Percentiles rank a stretch among this genome's conserved stretches.
Evolutionary conservation across 2,329 filamentous ascomycete genomes (phyloP).

Genomic region (Paecilomyces sp.): DNA sequence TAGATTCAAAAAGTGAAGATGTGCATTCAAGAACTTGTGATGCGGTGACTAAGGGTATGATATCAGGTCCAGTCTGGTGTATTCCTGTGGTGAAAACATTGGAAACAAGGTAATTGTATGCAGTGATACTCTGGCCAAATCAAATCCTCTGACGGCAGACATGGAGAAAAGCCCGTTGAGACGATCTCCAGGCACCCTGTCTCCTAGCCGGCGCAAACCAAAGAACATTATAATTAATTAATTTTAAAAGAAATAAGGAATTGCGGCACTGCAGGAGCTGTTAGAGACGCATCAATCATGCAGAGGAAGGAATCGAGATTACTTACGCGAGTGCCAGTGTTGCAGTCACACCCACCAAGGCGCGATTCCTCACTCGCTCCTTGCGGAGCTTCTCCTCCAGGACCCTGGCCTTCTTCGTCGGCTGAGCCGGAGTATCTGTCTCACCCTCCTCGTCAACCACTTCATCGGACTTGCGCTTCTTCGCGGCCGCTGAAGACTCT

Average conservation of each 20-base stretch:
- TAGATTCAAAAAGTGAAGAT: not conserved
- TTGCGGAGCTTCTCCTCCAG: conserved; percentile 73
- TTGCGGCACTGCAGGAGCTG: conserved; percentile 29
- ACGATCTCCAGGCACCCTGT: not conserved
- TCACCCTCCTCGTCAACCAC: conserved; percentile 45
- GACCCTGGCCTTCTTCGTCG: conserved; percentile 61
- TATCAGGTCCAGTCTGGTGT: conserved; percentile 1
- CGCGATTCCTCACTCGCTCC: conserved; percentile 78
- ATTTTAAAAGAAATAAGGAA: conserved; percentile 41
- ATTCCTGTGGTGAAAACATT: not conserved
- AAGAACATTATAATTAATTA: conserved; percentile 1
- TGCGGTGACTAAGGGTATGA: conserved; percentile 1
- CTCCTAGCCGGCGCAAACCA: not conserved
- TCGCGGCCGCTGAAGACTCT: conserved; percentile 27
- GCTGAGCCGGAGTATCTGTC: conserved; percentile 36
- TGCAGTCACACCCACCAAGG: conserved; percentile 76
- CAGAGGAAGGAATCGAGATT: not conserved
- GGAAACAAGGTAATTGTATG: not conserved
- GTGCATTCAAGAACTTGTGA: not conserved
- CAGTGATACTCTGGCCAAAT: not conserved
- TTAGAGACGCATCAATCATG: conserved; percentile 12
- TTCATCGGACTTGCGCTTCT: conserved; percentile 70
- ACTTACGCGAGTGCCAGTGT: conserved; percentile 88
- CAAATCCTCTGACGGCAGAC: not conserved
- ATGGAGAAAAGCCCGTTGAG: not conserved